Evolutionary conservation across 139 green algal species (phyloP).

Genomic region (Mesotaenium endlicherianum): DNA sequence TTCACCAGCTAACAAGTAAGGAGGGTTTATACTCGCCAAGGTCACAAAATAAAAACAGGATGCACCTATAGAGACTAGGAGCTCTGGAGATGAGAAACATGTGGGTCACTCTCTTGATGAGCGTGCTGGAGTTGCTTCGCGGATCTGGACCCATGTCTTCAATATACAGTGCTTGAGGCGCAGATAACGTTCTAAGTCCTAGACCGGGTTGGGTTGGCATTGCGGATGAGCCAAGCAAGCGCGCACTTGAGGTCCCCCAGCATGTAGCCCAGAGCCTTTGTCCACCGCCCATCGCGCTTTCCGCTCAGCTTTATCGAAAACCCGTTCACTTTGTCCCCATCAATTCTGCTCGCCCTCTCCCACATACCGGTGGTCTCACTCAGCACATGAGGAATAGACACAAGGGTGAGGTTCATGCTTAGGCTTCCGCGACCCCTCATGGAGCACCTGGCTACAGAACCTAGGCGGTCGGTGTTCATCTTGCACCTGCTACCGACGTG

Average conservation of each 20-base stretch:
- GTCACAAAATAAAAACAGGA: no score
- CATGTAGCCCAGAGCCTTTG: conserved; percentile 82
- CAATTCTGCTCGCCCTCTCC: no score
- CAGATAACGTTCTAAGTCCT: not conserved
- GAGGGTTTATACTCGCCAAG: no score
- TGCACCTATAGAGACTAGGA: no score
- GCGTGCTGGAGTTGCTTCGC: not conserved
- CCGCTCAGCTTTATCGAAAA: conserved; percentile 79
- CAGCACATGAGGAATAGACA: no score
- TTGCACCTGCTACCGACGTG: not conserved
- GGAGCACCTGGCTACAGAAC: no score
- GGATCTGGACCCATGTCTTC: not conserved
- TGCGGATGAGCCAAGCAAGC: conserved; percentile 42
- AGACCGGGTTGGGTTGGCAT: not conserved
- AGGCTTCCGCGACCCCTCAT: no score
- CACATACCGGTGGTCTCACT: no score
- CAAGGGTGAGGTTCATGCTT: no score
- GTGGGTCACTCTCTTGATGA: not conserved
- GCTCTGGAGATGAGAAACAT: no score
- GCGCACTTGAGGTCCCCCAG: conserved; percentile 43
- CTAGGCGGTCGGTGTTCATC: no score
- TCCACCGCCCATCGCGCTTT: conserved; percentile 87
- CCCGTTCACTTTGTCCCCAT: conserved; percentile 80
- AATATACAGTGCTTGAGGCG: not conserved
- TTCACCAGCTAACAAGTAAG: no score